Evolutionary conservation across 805 yeast genomes (phyloP).

Genomic region (Pichia cephalocereana): DNA sequence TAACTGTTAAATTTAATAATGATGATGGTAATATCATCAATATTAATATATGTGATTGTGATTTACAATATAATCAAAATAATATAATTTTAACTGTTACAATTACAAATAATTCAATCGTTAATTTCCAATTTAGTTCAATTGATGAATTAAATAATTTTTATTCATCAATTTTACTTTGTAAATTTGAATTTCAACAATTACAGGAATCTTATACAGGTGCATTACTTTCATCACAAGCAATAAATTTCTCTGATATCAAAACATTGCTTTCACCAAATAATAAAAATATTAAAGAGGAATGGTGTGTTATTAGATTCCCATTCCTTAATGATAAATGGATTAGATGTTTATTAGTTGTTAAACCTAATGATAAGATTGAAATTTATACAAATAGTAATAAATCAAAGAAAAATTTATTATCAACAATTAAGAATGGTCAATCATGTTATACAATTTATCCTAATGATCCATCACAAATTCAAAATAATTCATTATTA

Average conservation of each 20-base stretch:
- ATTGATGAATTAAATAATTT: slow-evolving; percentile 22
- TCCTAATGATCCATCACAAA: slow-evolving; percentile 48
- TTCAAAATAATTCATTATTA: slow-evolving; percentile 48
- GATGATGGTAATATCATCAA: slow-evolving; percentile 42
- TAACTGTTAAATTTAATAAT: slow-evolving; percentile 30
- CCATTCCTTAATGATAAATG: slow-evolving; percentile 51
- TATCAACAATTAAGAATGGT: slow-evolving; percentile 39
- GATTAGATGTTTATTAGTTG: slow-evolving; percentile 44
- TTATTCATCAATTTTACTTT: slow-evolving; percentile 39
- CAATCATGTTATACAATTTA: slow-evolving; percentile 45
- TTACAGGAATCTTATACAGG: slow-evolving; percentile 60
- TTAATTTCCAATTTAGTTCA: slow-evolving; percentile 18
- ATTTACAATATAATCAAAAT: slow-evolving; percentile 11
- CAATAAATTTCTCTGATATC: slow-evolving; percentile 46
- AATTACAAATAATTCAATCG: slow-evolving; percentile 18
- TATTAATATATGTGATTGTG: slow-evolving; percentile 42
- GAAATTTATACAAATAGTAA: slow-evolving; percentile 44
- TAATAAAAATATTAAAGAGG: slow-evolving; percentile 37
- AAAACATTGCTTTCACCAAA: slow-evolving; percentile 47
- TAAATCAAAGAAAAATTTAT: slow-evolving; percentile 39
- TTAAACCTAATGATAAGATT: slow-evolving; percentile 39
- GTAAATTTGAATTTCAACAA: slow-evolving; percentile 49
- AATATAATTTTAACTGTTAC: slow-evolving; percentile 11
- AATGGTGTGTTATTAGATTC: slow-evolving; percentile 56
- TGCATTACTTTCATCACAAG: slow-evolving; percentile 49